Evolutionary conservation across 208 protist genomes (phyloP).

Genomic region (Leishmania tropica): DNA sequence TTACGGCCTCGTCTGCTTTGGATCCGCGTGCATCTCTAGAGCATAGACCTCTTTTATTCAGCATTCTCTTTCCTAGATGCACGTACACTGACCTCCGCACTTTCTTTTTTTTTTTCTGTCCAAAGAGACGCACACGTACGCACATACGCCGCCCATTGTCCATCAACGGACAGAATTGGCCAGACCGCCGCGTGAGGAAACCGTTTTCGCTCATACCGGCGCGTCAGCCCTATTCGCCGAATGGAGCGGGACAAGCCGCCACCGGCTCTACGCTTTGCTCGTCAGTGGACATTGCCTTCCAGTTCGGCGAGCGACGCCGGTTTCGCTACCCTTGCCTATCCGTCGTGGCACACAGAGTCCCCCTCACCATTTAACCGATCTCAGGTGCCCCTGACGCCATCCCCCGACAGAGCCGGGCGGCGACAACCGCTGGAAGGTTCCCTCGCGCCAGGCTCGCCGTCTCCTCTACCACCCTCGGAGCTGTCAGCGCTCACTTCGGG

Average conservation of each 20-base stretch:
- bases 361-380: not conserved
- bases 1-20: not conserved
- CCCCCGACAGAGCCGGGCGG: not conserved
- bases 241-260: slow-evolving; percentile 13
- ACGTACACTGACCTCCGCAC: not conserved
- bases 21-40: not conserved
- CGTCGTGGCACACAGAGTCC: slow-evolving; percentile 10
- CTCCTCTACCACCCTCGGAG: not conserved
- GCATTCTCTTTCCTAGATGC: not conserved
- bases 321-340: slow-evolving; percentile 1
- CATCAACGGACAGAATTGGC: not conserved
- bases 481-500: not conserved
- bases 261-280: slow-evolving; percentile 19
- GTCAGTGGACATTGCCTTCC: slow-evolving; percentile 31
- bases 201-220: no score
- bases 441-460: not conserved
- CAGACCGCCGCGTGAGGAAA: not conserved
- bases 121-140: not conserved
- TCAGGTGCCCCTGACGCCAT: not conserved
- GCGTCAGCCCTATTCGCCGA: not conserved
- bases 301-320: not conserved
- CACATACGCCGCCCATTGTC: not conserved
- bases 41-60: not conserved
- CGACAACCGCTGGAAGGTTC: not conserved
- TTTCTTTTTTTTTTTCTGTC: not conserved